These are phyloP conservation scores for Penicillium sp. DNA, from an alignment of 2,329 filamentous ascomycete species.

Conservation along the genomic window DNA sequence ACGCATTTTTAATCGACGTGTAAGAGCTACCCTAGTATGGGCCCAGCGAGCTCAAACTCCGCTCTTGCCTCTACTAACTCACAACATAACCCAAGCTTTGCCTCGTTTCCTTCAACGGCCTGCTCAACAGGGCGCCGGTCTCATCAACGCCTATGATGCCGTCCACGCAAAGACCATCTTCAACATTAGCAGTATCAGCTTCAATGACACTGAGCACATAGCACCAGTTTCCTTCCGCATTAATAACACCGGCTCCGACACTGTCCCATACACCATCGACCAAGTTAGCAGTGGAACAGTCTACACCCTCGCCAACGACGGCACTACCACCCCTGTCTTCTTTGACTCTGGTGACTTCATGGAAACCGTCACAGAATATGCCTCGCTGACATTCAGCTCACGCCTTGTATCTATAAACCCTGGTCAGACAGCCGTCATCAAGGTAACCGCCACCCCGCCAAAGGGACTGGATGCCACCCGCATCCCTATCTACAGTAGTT, in stretches of 20 bases:
- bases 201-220: slow-evolving; percentile 65
- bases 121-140: slow-evolving; percentile 5
- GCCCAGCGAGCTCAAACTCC: no score
- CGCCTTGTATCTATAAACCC: slow-evolving; percentile 18
- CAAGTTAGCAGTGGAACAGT: slow-evolving; percentile 53
- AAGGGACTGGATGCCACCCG: slow-evolving; percentile 21
- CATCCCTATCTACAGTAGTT: slow-evolving; percentile 35
- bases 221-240: slow-evolving; percentile 54
- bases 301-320: slow-evolving; percentile 48
- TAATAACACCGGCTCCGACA: slow-evolving; percentile 52
- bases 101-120: no score
- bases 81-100: no score
- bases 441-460: slow-evolving; percentile 19
- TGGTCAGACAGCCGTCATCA: slow-evolving; percentile 19
- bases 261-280: slow-evolving; percentile 54
- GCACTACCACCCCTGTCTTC: slow-evolving; percentile 1
- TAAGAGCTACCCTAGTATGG: no score
- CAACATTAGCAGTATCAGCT: slow-evolving; percentile 58
- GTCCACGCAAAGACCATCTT: slow-evolving; percentile 56
- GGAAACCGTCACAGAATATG: slow-evolving; percentile 3
- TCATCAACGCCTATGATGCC: slow-evolving; percentile 43
- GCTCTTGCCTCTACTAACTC: no score
- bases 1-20: no score
- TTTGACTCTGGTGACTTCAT: slow-evolving; percentile 8
- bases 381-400: slow-evolving; percentile 11